A percentile compares a stretch with the other conserved stretches of the same genome.
Conservation (phyloP, 192 early-diverging fungal species). For the Backusella parvicylindrica region DNA sequence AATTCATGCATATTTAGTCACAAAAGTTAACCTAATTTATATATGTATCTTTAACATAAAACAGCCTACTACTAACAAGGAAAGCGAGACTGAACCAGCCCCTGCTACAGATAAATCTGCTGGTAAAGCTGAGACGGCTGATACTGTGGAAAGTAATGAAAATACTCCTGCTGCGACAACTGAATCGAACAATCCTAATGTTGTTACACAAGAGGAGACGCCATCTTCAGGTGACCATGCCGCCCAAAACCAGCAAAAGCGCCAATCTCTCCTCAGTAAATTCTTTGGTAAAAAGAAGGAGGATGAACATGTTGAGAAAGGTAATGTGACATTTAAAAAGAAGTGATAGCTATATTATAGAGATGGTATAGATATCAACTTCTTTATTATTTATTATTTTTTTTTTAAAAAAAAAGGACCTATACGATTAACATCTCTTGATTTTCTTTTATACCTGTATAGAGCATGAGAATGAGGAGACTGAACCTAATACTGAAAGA, state of each 20-base stretch:
- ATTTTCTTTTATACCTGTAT: background rate
- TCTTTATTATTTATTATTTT: background rate
- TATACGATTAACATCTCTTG: background rate
- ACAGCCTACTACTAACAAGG: background rate
- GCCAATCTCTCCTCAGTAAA: constrained; percentile 2
- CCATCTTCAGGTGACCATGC: background rate
- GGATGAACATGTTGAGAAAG: background rate
- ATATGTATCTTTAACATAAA: background rate
- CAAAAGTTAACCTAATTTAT: background rate
- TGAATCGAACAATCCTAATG: background rate
- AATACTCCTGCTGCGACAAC: background rate
- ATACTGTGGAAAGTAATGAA: background rate
- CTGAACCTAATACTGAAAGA: constrained; percentile 2
- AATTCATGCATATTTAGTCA: background rate
- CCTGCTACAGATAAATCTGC: background rate
- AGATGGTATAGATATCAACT: background rate
- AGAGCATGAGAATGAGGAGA: background rate
- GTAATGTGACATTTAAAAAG: background rate
- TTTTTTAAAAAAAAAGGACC: background rate
- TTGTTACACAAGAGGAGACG: background rate
- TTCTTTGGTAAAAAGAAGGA: constrained; percentile 1
- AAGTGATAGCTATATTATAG: background rate
- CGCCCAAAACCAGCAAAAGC: background rate
- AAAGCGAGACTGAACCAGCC: background rate
- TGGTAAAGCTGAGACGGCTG: background rate